phyloP scores from a whole-genome alignment of 192 early-diverging fungal genomes.

The Gryganskiella cystojenkinii region DNA sequence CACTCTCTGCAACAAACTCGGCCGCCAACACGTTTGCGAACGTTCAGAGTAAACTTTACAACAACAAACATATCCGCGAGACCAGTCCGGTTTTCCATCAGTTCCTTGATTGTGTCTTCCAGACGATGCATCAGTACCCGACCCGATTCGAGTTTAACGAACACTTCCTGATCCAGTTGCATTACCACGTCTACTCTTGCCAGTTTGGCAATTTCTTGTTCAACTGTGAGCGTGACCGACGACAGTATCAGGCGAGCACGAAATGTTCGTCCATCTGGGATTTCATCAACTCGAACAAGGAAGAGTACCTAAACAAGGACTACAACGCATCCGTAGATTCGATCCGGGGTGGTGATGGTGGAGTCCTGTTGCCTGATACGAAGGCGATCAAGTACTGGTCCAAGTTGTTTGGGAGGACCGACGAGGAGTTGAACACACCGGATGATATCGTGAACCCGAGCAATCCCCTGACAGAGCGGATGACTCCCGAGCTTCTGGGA shows the following conservation, averaged over 20 bases:
- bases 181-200: constrained; percentile 89
- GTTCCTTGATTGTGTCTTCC: constrained; percentile 97
- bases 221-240: constrained; percentile 87
- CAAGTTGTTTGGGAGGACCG: constrained; percentile 66
- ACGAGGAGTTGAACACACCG: constrained; percentile 63
- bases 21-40: constrained; percentile 70
- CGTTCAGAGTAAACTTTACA: constrained; percentile 68
- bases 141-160: constrained; percentile 95
- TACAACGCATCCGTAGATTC: constrained; percentile 65
- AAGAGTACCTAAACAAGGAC: constrained; percentile 65
- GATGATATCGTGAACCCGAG: constrained; percentile 7
- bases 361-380: constrained; percentile 74
- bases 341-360: constrained; percentile 57
- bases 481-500: constrained; percentile 34
- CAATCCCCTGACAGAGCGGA: constrained; percentile 21
- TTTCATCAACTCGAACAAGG: constrained; percentile 69
- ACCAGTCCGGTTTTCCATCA: constrained; percentile 97
- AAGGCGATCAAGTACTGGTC: constrained; percentile 80
- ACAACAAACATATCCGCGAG: constrained; percentile 76
- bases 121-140: constrained; percentile 88
- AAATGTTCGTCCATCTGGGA: constrained; percentile 83
- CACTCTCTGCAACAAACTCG: constrained; percentile 58
- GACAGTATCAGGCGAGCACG: constrained; percentile 51
- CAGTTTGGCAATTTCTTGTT: constrained; percentile 96
- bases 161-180: constrained; percentile 80